Conservation (phyloP, 352 stramenopile genomes). For the Globisporangium polare region DNA sequence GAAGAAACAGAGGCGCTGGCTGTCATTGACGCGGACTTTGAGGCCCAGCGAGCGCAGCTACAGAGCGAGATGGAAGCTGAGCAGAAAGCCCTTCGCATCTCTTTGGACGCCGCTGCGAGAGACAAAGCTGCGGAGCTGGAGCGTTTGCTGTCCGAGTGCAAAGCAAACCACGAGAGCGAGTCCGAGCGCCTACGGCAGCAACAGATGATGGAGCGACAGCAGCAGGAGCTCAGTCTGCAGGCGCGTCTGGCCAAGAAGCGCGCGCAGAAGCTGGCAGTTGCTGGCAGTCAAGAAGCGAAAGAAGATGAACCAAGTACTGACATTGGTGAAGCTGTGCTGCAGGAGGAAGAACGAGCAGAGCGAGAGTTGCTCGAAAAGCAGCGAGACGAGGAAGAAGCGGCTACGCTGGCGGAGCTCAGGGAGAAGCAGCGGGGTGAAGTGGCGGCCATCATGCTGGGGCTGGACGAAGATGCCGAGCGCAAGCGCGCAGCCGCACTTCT, state of each 20-base stretch:
- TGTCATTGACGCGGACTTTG: constrained; percentile 27
- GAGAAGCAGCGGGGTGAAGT: constrained; percentile 21
- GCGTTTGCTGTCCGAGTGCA: constrained; percentile 29
- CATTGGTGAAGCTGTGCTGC: neutral
- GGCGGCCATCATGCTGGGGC: constrained; percentile 5
- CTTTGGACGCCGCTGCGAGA: constrained; percentile 14
- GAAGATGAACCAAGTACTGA: neutral
- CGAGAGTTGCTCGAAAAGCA: neutral
- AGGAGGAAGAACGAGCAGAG: constrained; percentile 7
- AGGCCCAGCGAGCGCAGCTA: constrained; percentile 11
- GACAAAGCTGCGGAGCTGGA: constrained; percentile 25
- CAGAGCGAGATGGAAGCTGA: constrained; percentile 12
- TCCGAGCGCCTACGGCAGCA: constrained; percentile 23
- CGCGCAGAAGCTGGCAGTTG: constrained; percentile 3
- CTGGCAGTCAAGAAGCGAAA: neutral
- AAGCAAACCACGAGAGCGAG: constrained; percentile 25
- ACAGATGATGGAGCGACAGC: constrained; percentile 27
- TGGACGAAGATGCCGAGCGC: constrained; percentile 14
- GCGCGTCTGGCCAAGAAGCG: constrained; percentile 33
- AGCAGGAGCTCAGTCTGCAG: constrained; percentile 39
- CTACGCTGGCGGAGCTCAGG: constrained; percentile 1
- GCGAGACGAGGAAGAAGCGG: constrained; percentile 2
- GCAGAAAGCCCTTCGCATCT: constrained; percentile 13
- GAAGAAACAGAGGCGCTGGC: constrained; percentile 31
- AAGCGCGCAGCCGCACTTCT: constrained; percentile 17